Evolutionary conservation across 2,329 filamentous ascomycete genomes (phyloP), one percentile per base, ranked within the genome.

Genomic region (Apiospora koreana): DNA sequence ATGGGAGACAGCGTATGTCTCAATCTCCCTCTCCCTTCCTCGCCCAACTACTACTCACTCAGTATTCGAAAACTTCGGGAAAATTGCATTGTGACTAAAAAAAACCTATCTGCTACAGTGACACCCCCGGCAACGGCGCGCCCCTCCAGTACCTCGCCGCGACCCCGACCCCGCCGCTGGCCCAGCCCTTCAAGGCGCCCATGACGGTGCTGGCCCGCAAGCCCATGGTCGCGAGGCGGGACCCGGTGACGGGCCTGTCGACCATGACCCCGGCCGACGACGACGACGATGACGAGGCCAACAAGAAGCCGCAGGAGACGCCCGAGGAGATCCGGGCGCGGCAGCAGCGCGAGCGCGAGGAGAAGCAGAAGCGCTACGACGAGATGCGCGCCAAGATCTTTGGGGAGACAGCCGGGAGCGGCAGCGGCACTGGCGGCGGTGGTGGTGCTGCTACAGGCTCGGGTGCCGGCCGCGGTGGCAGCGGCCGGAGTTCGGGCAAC

Each of bases 331-430:
- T 94, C 43, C 90, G 93, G 72, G 88, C 90, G 31, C 92, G 92
- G 77, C 93, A 95, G 68, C 90, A 94, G 79, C 87, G 88, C 66
- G 94, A 97, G 75, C 88, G 91, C 12, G 94, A 97, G 78, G 94
- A 97, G 83, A 97, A 96, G 83, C 93, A 97, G 83, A 91, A 91
- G 70, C 92, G 93, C 72, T 98, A 98, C 79, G 93, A 97, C 72
- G 94, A 97, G 83, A 93, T 91, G 7, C 88, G 95, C 41, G 94
- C 95, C 76, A 92, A 94, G 79, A 91, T 98, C 69, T 95, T 98
- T 80, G 94, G 94, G 25, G 75, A 71, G 23, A 65, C 64, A 68
- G 46, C 62, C n/a, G 21, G 12, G 16, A 72, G 89, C 89, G 28
- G 76, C 74, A 42, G 73, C 79, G 4, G 77, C 77, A 35, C 68